Evolutionary conservation across 345 rosid genomes (phyloP).

Genomic region (Pistacia atlantica): DNA sequence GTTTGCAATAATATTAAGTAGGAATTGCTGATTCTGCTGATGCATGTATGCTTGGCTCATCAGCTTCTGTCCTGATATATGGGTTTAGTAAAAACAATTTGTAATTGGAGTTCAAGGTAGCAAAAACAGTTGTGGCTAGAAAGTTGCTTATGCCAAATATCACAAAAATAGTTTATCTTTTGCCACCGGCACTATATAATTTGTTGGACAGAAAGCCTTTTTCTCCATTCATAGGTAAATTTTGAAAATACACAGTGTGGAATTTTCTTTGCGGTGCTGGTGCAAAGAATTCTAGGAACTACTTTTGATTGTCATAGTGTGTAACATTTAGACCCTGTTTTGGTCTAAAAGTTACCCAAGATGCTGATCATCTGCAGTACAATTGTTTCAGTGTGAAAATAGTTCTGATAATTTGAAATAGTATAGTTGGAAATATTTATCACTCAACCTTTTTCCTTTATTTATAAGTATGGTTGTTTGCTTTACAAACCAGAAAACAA

Average conservation of each 20-base stretch:
- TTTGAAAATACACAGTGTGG: neutral
- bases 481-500: neutral
- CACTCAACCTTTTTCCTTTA: too few species aligned
- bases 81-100: too few species aligned
- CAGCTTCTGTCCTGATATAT: slow-evolving; percentile 3
- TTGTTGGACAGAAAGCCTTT: too few species aligned
- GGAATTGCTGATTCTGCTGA: neutral
- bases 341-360: neutral
- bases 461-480: neutral
- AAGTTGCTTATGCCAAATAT: neutral
- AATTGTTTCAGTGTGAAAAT: too few species aligned
- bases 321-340: too few species aligned
- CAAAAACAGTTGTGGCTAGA: neutral
- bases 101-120: neutral
- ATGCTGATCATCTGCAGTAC: neutral
- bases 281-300: neutral
- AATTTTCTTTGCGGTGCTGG: neutral
- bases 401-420: too few species aligned
- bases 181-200: neutral
- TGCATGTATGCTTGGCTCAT: neutral
- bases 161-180: neutral
- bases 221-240: too few species aligned
- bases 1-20: neutral
- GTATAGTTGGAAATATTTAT: too few species aligned
- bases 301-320: too few species aligned